Base-by-base conservation (phyloP, 129 eudicot species). In the Rutidosis leptorrhynchoides region DNA sequence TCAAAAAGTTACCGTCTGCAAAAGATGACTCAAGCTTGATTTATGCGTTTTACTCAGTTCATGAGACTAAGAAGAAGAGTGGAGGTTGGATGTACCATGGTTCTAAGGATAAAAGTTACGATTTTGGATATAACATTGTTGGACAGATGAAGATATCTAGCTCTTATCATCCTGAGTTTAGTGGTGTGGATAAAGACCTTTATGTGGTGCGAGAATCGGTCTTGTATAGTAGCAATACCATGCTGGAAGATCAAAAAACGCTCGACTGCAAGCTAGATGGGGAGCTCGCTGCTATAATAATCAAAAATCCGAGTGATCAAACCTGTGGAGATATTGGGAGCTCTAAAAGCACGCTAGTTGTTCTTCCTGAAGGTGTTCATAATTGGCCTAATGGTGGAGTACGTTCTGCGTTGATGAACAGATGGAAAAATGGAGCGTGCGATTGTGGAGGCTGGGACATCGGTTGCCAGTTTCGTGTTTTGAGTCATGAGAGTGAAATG, bases 401-500 rank as follows among this genome's bases (percentile, higher is more conserved):
- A 2, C 95, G 89, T 60, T 83, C 87, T 20, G 74, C 96, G 9
- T 75, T 88, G 75, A 65, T 88, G 9, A 58, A 73, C 70, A 72
- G 95, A 59, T 88, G 95, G 98, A 85, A 78, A 81, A 77, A 82
- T 16, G 94, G 96, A 26, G 79, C 64, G 15, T 92, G 98, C 62
- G 98, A 92, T 54, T 88, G 96, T 80, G 98, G 96, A 48, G 98
- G 98, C 1, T 92, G 98, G 98, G 98, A 92, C 75, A 56, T 83
- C 19, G 98, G 98, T 68, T 92, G 98, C 81, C 85, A 83, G 46
- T 80, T 92, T 15, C 76, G 59, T 29, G 65, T 88, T 60, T 89
- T 88, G 19, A 25, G 83, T 51, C 70, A 81, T 69, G 58, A 56
- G n/a, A 27, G 70, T 21, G 78, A 73, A 46, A 71, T 20, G 26